Base-by-base conservation (phyloP, 2,329 filamentous ascomycete species). In the Cladophialophora bantiana region DNA sequence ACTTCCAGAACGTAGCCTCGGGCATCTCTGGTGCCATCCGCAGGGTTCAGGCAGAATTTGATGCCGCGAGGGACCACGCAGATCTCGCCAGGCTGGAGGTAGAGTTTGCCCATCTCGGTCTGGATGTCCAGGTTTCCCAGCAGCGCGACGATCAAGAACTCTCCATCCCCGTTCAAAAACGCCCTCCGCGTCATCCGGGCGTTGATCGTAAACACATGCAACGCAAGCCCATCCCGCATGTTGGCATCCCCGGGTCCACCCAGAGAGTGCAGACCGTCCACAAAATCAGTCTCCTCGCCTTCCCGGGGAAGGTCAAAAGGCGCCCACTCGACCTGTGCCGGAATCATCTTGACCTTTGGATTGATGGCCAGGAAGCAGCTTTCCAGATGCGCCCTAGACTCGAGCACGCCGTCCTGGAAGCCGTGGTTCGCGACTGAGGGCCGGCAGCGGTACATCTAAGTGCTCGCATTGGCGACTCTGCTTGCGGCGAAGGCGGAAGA, bases 1-100 rank as follows among this genome's bases (percentile, higher is more conserved):
- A 90, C 78, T 75, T 91, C 89, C 38, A 89, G 83, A 54, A 90
- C 85, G 73, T 90, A 90, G 10, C 89, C 89, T 59, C 87, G 82
- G 0, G 60, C 50, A 1, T 40, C 54, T 36, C 84, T 85, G 0
- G 86, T 85, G 0, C 88, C 87, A 34, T 87, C 81, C 7, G 40
- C 48, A 0, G 89, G 77, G 2, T 81, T 81, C 20, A 90, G 83
- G 26, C 83, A 82, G 77, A 89, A 89, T 31, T 87, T 82, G 56
- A 89, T 82, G 20, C 89, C 89, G 15, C 87, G 83, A 32, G 86
- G 89, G 20, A 91, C 86, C 15, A 90, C 84, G 60, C 83, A 84
- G 34, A 91, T 85, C 74, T 91, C 89, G 13, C 88, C 88, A 0
- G 88, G 88, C 4, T 88, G 85, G 6, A 90, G 86, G 60, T 88